Percentiles rank a stretch among this genome's conserved stretches.
Conservation (phyloP, 2,329 filamentous ascomycete species). For the Aureobasidium pullulans region DNA sequence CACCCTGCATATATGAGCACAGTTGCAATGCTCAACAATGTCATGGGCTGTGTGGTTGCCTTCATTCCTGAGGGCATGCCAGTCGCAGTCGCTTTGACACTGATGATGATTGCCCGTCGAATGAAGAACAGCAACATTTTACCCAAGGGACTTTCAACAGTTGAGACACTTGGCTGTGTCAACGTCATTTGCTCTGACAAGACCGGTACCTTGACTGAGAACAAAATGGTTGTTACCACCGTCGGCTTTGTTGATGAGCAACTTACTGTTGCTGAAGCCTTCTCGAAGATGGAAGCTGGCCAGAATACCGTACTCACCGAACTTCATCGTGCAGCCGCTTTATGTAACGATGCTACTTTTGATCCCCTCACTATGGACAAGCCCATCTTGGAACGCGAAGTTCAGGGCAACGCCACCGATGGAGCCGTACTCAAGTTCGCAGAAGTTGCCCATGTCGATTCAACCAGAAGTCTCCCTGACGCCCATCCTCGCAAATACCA, state of each 20-base stretch:
- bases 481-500: conserved; percentile 29
- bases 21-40: conserved; percentile 39
- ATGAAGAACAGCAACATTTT: conserved; percentile 40
- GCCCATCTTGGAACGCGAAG: conserved; percentile 28
- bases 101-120: conserved; percentile 37
- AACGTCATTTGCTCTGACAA: conserved; percentile 40
- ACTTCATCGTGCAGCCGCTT: conserved; percentile 26
- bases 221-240: conserved; percentile 39
- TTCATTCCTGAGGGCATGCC: conserved; percentile 27
- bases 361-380: conserved; percentile 32
- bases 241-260: conserved; percentile 32
- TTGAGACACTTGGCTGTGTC: conserved; percentile 39
- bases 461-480: conserved; percentile 8
- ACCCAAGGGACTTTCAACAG: conserved; percentile 36
- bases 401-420: conserved; percentile 40
- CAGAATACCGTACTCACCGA: conserved; percentile 16
- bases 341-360: conserved; percentile 40
- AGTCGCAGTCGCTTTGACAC: conserved; percentile 26
- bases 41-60: conserved; percentile 31
- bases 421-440: conserved; percentile 37
- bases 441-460: conserved; percentile 19
- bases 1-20: conserved; percentile 36
- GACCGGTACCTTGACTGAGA: conserved; percentile 38
- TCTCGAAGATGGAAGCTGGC: conserved; percentile 22
- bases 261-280: conserved; percentile 18